phyloP scores from a whole-genome alignment of 2,329 filamentous ascomycete genomes.

The Aspergillus niger region DNA sequence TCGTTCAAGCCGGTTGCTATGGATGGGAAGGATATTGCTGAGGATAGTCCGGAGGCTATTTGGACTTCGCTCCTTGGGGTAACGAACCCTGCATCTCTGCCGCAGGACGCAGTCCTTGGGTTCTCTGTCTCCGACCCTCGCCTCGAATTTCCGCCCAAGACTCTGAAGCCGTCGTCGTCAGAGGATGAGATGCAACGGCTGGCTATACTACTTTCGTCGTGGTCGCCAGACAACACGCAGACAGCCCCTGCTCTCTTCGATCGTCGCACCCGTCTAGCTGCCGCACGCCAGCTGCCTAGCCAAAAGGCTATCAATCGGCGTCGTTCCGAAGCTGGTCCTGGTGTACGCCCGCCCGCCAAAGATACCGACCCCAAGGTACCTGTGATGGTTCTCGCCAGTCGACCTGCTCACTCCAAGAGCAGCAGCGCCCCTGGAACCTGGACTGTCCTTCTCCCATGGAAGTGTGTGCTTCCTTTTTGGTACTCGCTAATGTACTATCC shows the following conservation, averaged over 20 bases:
- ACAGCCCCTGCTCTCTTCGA: conserved; percentile 64
- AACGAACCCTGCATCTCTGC: conserved; percentile 69
- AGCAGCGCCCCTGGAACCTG: conserved; percentile 67
- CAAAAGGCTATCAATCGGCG: conserved; percentile 82
- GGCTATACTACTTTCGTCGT: conserved; percentile 63
- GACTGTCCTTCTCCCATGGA: conserved; percentile 87
- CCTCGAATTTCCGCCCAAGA: conserved; percentile 71
- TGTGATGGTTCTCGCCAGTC: conserved; percentile 67
- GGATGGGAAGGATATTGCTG: conserved; percentile 20
- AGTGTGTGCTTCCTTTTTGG: conserved; percentile 84
- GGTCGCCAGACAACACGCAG: conserved; percentile 63
- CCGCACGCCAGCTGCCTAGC: conserved; percentile 66
- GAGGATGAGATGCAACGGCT: conserved; percentile 48
- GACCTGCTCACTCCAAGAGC: conserved; percentile 42
- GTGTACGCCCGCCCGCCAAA: conserved; percentile 60
- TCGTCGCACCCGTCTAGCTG: conserved; percentile 64
- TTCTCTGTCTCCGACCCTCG: conserved; percentile 80
- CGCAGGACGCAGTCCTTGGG: conserved; percentile 67
- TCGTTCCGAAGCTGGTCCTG: conserved; percentile 64
- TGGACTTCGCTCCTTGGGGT: conserved; percentile 53
- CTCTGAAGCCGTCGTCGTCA: conserved; percentile 45
- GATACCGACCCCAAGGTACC: conserved; percentile 75
- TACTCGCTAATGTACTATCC: conserved; percentile 81
- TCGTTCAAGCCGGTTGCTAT: conserved; percentile 58
- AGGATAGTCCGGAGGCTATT: conserved; percentile 38